Evolutionary conservation across 176 grass and related monocot species (phyloP).

Genomic region (Hsuehochloa calcarea): DNA sequence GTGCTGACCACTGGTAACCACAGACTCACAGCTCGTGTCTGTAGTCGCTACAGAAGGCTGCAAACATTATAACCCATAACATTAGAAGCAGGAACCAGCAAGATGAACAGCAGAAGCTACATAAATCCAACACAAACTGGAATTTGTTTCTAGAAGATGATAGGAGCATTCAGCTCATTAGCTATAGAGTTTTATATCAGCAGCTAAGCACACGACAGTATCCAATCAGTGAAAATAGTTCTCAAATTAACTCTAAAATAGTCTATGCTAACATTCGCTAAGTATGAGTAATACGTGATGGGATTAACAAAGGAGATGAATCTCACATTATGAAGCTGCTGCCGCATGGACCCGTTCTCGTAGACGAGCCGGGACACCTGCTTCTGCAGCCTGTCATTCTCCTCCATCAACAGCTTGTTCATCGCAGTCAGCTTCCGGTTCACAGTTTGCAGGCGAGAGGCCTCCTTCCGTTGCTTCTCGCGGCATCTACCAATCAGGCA

Average conservation of each 20-base stretch:
- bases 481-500: conserved; percentile 58
- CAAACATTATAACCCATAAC: conserved; percentile 20
- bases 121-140: background rate
- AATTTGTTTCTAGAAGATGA: background rate
- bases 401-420: conserved; percentile 99
- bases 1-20: conserved; percentile 94
- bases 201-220: background rate
- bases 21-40: conserved; percentile 94
- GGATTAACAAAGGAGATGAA: background rate
- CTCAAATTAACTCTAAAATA: background rate
- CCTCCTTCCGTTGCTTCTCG: conserved; percentile 96
- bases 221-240: background rate
- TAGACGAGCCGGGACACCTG: conserved; percentile 94
- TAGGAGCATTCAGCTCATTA: background rate
- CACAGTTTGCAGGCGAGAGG: conserved; percentile 85
- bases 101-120: background rate
- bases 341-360: conserved; percentile 84
- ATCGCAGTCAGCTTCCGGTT: conserved; percentile 94
- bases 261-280: background rate
- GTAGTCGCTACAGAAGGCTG: conserved; percentile 80
- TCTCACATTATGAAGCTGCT: conserved; percentile 79
- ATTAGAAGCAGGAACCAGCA: conserved; percentile 20
- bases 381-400: conserved; percentile 98
- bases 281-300: background rate
- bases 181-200: background rate